Conservation (phyloP, 495 filamentous ascomycete species). For the Tetracladium setigerum region DNA sequence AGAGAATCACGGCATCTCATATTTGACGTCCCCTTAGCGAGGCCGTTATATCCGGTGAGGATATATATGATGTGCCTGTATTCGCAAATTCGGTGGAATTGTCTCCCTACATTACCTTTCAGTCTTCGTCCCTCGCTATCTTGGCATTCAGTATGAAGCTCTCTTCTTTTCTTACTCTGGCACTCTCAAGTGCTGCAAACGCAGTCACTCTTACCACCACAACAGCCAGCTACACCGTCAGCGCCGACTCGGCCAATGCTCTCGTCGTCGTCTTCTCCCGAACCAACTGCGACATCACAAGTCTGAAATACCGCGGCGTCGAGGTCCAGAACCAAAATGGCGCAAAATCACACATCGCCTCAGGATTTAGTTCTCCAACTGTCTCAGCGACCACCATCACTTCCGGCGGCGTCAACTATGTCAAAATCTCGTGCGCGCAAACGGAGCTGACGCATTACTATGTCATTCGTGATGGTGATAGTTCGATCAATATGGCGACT, state of each 20-base stretch:
- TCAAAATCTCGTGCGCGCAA: slow-evolving; percentile 56
- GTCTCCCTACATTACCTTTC: too few species aligned
- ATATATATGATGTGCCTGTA: too few species aligned
- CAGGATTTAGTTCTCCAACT: slow-evolving; percentile 50
- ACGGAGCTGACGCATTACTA: slow-evolving; percentile 55
- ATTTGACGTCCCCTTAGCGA: too few species aligned
- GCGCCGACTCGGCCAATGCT: slow-evolving; percentile 45
- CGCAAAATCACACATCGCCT: slow-evolving; percentile 48
- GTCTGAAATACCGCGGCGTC: slow-evolving; percentile 48
- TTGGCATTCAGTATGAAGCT: too few species aligned
- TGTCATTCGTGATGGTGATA: slow-evolving; percentile 50
- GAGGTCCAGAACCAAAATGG: slow-evolving; percentile 45
- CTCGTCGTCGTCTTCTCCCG: slow-evolving; percentile 50
- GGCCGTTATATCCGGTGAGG: too few species aligned
- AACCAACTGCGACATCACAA: slow-evolving; percentile 54
- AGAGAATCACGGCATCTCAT: too few species aligned
- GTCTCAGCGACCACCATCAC: slow-evolving; percentile 42
- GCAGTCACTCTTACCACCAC: background rate
- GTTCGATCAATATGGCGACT: slow-evolving; percentile 56
- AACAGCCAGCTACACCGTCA: slow-evolving; percentile 34
- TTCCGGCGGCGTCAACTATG: slow-evolving; percentile 37
- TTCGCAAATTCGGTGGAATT: too few species aligned
- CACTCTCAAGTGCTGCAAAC: too few species aligned
- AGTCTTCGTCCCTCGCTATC: too few species aligned
- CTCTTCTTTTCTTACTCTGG: too few species aligned